Base-by-base conservation (phyloP, 257 asterid genomes). In the Orobanche coerulescens region DNA sequence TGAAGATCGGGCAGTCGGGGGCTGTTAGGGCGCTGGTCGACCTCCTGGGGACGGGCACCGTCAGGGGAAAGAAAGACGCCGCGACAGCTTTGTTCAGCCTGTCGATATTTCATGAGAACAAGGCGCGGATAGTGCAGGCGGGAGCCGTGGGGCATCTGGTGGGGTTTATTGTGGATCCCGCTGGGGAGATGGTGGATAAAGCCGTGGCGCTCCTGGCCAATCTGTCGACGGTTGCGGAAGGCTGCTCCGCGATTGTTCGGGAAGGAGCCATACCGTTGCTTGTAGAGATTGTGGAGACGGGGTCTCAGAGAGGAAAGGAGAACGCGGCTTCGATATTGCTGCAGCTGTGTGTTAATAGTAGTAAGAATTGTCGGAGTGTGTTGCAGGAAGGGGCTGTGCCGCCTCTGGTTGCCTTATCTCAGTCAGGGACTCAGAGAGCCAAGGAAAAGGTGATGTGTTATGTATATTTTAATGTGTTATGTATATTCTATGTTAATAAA, bases 361-460 rank as follows among this genome's bases (percentile, higher is more conserved):
- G 81, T 20, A 84, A 83, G 76, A 75, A 77, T 65, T 84, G 97
- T 66, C 82, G 83, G 62, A 81, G 81, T 56, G 87, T 93, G 68
- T 71, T 93, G 81, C 95, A 82, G 71, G 98, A 93, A 79, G 98
- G 98, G 25, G 98, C 95, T 15, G 97, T 93, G 58, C 98, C 98
- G 6, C 95, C 98, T 50, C 95, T 93, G 6, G 97, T 93, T 2
- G 90, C 94, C 4, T 73, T 93, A 75, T 82, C 98, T 24, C 98
- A 83, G 72, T 78, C 90, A 2, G 99, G 99, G 24, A 82, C 97
- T 59, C 77, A 83, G 14, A 78, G 99, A 78, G 97, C 95, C 34
- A 88, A 86, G 78, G 97, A 86, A 64, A 93, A 93, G 99, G 99
- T 89, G 74, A 5, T 47, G 50, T 43, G 50, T 43, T 30, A 7